These are phyloP conservation scores for Ogataea populi-albae DNA, from an alignment of 805 yeast species.

Conservation along the genomic window DNA sequence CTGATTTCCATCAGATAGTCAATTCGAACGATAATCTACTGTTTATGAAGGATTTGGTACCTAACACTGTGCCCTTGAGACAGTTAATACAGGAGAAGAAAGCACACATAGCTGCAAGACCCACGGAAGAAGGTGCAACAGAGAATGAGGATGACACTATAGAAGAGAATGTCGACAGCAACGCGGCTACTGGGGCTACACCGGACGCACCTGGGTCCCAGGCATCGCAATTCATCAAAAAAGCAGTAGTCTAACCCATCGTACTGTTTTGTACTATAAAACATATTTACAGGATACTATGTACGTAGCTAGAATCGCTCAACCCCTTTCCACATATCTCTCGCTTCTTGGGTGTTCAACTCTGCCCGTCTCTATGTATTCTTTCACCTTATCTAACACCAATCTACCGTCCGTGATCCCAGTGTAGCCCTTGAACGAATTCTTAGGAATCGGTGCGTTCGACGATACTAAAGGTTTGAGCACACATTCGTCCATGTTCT, in stretches of 20 bases:
- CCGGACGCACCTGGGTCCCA: slow-evolving; percentile 15
- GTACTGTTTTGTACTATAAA: too few species aligned
- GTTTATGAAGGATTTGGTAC: slow-evolving; percentile 66
- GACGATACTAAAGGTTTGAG: slow-evolving; percentile 79
- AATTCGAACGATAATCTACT: slow-evolving; percentile 53
- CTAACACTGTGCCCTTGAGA: slow-evolving; percentile 52
- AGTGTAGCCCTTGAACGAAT: slow-evolving; percentile 63
- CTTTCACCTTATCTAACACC: slow-evolving; percentile 67
- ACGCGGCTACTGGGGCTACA: slow-evolving; percentile 6
- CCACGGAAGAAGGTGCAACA: slow-evolving; percentile 2
- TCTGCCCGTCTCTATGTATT: slow-evolving; percentile 72
- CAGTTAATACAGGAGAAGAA: slow-evolving; percentile 44
- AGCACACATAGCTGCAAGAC: slow-evolving; percentile 28
- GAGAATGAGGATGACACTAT: slow-evolving; percentile 15
- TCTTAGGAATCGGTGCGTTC: slow-evolving; percentile 65
- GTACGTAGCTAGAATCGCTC: too few species aligned
- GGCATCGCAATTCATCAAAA: slow-evolving; percentile 12
- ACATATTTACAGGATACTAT: too few species aligned
- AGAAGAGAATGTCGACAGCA: slow-evolving; percentile 12
- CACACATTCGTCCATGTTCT: slow-evolving; percentile 24
- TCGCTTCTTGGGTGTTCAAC: slow-evolving; percentile 36
- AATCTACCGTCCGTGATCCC: slow-evolving; percentile 70
- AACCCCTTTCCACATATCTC: slow-evolving; percentile 33
- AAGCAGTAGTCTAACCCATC: too few species aligned
- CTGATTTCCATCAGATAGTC: slow-evolving; percentile 67